These are phyloP conservation scores for Chenopodium album DNA, from an alignment of 148 eudicot genomes.

Conservation along the genomic window DNA sequence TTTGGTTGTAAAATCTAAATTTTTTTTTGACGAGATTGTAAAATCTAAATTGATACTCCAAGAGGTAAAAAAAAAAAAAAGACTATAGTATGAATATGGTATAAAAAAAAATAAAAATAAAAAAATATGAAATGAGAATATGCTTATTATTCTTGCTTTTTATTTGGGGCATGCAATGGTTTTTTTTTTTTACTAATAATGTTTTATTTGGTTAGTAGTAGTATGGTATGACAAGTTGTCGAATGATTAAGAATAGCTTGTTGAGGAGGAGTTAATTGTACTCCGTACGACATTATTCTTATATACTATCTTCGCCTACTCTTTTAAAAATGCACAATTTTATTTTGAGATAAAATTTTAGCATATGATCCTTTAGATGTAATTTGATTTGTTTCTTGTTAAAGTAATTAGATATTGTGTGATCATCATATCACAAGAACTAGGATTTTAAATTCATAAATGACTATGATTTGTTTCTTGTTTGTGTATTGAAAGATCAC, in stretches of 20 bases:
- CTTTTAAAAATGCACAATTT: background rate
- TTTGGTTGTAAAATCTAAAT: background rate
- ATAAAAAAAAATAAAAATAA: background rate
- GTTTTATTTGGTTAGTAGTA: slow-evolving; percentile 24
- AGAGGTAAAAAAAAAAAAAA: background rate
- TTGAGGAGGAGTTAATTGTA: slow-evolving; percentile 21
- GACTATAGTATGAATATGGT: background rate
- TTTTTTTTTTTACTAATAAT: background rate
- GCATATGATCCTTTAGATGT: background rate
- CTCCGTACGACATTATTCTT: slow-evolving; percentile 13
- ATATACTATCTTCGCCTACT: slow-evolving; percentile 22
- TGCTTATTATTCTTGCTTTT: slow-evolving; percentile 16
- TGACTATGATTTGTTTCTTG: background rate
- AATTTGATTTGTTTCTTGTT: slow-evolving; percentile 1
- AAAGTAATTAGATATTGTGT: background rate
- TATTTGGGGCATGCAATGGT: background rate
- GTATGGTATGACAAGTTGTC: slow-evolving; percentile 34
- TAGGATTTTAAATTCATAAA: background rate
- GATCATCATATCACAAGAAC: background rate
- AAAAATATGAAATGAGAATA: slow-evolving; percentile 2
- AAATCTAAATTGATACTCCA: background rate
- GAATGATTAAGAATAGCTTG: slow-evolving; percentile 41
- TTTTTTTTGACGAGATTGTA: too few species aligned
- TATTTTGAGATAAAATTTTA: background rate
- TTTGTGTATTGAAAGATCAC: background rate